phyloP scores from a whole-genome alignment of 345 rosid genomes.

The Lumnitzera littorea region DNA sequence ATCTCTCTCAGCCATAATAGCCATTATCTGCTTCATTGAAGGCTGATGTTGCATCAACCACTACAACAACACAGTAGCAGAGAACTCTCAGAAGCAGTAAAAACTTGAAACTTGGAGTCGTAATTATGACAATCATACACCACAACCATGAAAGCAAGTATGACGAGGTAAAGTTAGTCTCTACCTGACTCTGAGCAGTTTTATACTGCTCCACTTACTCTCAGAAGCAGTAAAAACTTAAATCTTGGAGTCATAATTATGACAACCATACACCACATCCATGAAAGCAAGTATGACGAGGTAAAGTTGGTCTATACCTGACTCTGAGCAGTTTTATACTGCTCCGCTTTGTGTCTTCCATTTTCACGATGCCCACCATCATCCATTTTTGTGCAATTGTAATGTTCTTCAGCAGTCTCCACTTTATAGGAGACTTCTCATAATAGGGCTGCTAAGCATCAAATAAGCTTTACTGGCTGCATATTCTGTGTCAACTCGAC shows the following conservation, averaged over 20 bases:
- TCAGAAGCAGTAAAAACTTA: too few species aligned
- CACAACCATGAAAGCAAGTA: too few species aligned
- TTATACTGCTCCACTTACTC: conserved; percentile 52
- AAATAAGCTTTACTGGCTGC: too few species aligned
- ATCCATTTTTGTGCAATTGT: conserved; percentile 41
- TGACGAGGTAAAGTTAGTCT: neutral
- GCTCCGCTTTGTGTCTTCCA: conserved; percentile 78
- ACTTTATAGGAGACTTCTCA: too few species aligned
- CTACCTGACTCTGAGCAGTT: conserved; percentile 88
- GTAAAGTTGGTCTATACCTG: conserved; percentile 43
- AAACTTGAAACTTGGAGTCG: conserved; percentile 6
- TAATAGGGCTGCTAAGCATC: too few species aligned
- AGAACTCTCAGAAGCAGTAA: neutral
- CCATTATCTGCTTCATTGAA: conserved; percentile 98
- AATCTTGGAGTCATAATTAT: too few species aligned
- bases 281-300: too few species aligned
- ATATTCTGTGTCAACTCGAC: too few species aligned
- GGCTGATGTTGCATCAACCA: conserved; percentile 96
- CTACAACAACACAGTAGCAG: conserved; percentile 31
- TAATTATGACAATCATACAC: neutral
- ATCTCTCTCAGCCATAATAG: conserved; percentile 93
- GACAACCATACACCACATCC: too few species aligned
- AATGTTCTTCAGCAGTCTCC: too few species aligned
- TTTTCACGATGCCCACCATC: conserved; percentile 91
- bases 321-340: conserved; percentile 67